Evolutionary conservation across 257 asterid species (phyloP), one percentile per base, ranked within the genome.

Genomic region (Cordia subcordata): DNA sequence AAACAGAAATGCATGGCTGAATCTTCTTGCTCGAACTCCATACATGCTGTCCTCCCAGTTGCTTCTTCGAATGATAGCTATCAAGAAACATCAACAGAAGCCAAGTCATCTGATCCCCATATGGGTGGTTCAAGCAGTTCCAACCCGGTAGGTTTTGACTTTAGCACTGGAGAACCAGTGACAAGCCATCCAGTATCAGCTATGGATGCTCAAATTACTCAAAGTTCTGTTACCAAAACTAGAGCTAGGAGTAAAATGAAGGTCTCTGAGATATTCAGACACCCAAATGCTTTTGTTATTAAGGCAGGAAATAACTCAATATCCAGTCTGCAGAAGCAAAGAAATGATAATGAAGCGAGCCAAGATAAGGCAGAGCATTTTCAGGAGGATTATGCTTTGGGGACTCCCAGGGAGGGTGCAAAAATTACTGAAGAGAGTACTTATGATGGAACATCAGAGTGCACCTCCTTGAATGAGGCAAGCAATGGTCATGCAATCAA

Each of bases 151-250:
- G 64, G 66, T 39, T 52, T 72, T 9, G 74, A 67, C 17, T 51
- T 57, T 15, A 58, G 82, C 65, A 57, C 62, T 13, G 76, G 61
- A 32, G 82, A 77, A 60, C 71, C 71, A 0, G 64, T 73, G 63
- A 66, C 77, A 55, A 67, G 72, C 49, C 67, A 74, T 74, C 58
- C 75, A 44, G 77, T 70, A 53, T 77, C 79, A 14, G 72, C 51
- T 46, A 33, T 55, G 10, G 70, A 76, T 51, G 79, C 64, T 66
- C 82, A 69, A 67, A 69, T 63, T 39, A 74, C 68, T 38, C 61
- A 63, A 49, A 58, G 53, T 39, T 65, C 71, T 57, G 17, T 64
- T 15, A 40, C 63, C 64, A 72, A 65, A 38, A 70, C 61, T 21
- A 67, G 59, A 55, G 57, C 56, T 46, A 61, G 52, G 61, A 67